A percentile compares a stretch with the other conserved stretches of the same genome.
Evolutionary conservation across 108 stramenopile species (phyloP).

Genomic region (Nitzschia sp.): DNA sequence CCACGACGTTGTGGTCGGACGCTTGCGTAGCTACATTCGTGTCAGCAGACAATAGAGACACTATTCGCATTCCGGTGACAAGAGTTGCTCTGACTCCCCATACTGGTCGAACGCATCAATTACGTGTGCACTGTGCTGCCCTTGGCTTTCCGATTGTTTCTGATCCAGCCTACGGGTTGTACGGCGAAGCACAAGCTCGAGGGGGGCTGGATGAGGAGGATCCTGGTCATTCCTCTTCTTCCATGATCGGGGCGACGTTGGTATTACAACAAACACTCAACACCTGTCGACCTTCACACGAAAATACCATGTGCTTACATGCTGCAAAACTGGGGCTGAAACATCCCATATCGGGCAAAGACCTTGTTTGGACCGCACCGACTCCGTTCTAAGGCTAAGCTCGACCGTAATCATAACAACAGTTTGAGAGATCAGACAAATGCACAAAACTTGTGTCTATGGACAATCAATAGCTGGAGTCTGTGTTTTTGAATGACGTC

Average conservation of each 20-base stretch:
- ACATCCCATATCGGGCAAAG: slow-evolving; percentile 71
- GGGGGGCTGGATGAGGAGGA: slow-evolving; percentile 47
- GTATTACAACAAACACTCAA: slow-evolving; percentile 18
- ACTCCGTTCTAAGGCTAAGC: slow-evolving; percentile 49
- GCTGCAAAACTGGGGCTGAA: slow-evolving; percentile 51
- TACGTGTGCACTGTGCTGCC: slow-evolving; percentile 85
- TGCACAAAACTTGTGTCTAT: too few relatives aligned
- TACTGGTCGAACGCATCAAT: slow-evolving; percentile 86
- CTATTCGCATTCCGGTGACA: slow-evolving; percentile 52
- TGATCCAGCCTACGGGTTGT: slow-evolving; percentile 76
- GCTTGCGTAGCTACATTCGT: neutral
- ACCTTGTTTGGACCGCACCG: slow-evolving; percentile 39
- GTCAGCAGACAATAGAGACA: neutral
- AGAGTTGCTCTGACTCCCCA: slow-evolving; percentile 54
- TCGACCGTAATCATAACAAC: neutral
- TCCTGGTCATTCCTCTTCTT: too few relatives aligned
- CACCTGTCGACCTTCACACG: slow-evolving; percentile 25
- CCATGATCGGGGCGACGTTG: neutral
- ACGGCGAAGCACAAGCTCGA: slow-evolving; percentile 64
- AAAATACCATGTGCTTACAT: slow-evolving; percentile 70
- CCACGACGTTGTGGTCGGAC: too few relatives aligned
- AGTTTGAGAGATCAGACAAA: too few relatives aligned
- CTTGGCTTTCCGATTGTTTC: slow-evolving; percentile 87
- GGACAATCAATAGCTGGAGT: too few relatives aligned
- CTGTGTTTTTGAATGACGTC: neutral